These are phyloP conservation scores for Claviceps maximensis DNA, from an alignment of 2,329 filamentous ascomycete species.

Conservation along the genomic window DNA sequence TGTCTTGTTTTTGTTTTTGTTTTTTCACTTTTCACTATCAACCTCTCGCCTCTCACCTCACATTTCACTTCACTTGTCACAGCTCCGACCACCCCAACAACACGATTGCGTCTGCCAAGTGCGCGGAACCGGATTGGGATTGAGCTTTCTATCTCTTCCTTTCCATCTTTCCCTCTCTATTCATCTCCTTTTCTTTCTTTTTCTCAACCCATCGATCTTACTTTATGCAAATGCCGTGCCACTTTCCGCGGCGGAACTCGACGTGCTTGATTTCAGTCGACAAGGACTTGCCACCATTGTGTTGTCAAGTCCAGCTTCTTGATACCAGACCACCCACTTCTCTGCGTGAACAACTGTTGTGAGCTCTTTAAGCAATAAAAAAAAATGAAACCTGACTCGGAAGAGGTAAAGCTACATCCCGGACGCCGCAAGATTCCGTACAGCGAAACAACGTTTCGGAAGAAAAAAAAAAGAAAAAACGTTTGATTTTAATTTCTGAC, in stretches of 20 bases:
- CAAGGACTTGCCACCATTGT: not conserved
- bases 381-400: slow-evolving; percentile 1
- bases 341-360: not conserved
- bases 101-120: not conserved
- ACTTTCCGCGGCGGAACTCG: not conserved
- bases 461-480: not conserved
- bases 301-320: not conserved
- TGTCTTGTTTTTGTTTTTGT: too few species aligned
- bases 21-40: not conserved
- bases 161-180: not conserved
- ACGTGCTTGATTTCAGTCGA: not conserved
- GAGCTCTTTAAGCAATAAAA: not conserved
- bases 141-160: not conserved
- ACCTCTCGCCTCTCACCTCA: not conserved
- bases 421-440: not conserved
- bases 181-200: not conserved
- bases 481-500: too few species aligned
- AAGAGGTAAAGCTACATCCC: not conserved
- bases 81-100: not conserved
- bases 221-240: not conserved
- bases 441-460: not conserved
- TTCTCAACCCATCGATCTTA: not conserved
- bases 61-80: not conserved
- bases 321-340: not conserved
- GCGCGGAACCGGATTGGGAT: not conserved